Evolutionary conservation across 2,329 filamentous ascomycete species (phyloP), one percentile per base, ranked within the genome.

Genomic region (Aspergillus texensis): DNA sequence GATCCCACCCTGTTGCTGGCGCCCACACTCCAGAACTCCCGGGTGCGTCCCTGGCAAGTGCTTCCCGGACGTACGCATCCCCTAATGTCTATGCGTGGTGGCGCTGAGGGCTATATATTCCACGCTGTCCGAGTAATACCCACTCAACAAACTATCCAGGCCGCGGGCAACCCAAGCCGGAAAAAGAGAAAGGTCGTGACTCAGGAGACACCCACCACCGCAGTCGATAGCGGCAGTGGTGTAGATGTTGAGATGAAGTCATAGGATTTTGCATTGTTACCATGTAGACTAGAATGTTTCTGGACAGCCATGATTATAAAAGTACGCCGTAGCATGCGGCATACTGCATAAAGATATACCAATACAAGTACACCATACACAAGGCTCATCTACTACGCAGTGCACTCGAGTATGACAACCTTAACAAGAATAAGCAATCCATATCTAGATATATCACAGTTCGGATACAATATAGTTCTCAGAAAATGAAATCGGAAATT

Each of bases 11-110:
- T 97, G 58, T 77, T 99, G 4, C 85, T 98, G 0, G 92, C 90
- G 0, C 89, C 92, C 0, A 88, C 85, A 14, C 83, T 99, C 59
- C 94, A 98, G 80, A 95, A 89, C 2, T 91, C 90, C 55, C 85
- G 92, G 16, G 89, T 91, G 6, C 85, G 91, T 65, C 84, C 87
- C 59, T 98, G 93, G 92, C 95, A 99, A 81, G 94, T 97, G 2
- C 78, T 99, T 54, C 95, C 95, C 0, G 92, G 93, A 0, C 83
- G 95, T 60, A 98, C 95, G 58, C 95, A 99, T 80, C 95, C 95
- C 8, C 79, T 96, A 61, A 99, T 99, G 95, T 97, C 92, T 64
- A 89, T 89, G 43, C 86, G 87, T 46, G 95, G 95, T 24, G 94
- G 94, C 0, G 88, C 93, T 0, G 94, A 98, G 74, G 95, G 95